phyloP scores from a whole-genome alignment of 768 basidiomycete species.

The Saitozyma podzolica region DNA sequence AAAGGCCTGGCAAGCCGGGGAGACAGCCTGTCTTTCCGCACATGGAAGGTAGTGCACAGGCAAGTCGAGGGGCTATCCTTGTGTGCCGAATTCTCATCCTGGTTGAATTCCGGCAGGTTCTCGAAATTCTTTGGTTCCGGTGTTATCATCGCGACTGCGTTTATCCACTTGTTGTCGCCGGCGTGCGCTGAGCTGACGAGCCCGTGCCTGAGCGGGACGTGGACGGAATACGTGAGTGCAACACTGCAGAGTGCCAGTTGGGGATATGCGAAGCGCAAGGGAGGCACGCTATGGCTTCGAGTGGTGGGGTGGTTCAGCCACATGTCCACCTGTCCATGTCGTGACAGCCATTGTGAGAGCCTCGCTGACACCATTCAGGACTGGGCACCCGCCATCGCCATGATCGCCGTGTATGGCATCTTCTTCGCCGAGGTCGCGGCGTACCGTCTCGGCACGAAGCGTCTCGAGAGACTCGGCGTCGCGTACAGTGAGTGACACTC shows the following conservation, averaged over 20 bases:
- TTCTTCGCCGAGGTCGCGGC: conserved; percentile 84
- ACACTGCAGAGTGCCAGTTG: neutral
- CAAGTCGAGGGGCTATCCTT: too few species aligned
- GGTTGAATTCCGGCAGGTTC: too few species aligned
- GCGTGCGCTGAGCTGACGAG: conserved; percentile 70
- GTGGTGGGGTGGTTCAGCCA: too few species aligned
- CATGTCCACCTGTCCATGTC: too few species aligned
- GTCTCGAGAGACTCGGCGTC: conserved; percentile 67
- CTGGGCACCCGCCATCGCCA: conserved; percentile 75
- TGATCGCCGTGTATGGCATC: conserved; percentile 76
- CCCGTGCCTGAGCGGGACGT: conserved; percentile 64
- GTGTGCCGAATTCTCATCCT: too few species aligned
- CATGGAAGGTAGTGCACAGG: too few species aligned
- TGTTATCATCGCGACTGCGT: conserved; percentile 76
- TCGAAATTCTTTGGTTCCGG: conserved; percentile 90
- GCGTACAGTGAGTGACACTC: conserved; percentile 33
- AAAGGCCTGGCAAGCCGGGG: too few species aligned
- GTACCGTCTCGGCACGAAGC: conserved; percentile 79
- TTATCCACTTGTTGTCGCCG: conserved; percentile 65
- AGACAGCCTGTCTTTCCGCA: too few species aligned
- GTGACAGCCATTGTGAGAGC: neutral
- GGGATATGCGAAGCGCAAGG: too few species aligned
- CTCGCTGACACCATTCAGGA: too few species aligned
- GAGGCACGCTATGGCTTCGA: too few species aligned
- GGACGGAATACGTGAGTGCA: conserved; percentile 66